Base-by-base conservation (phyloP, 306 rosid species). In the Gleditsia sinensis region DNA sequence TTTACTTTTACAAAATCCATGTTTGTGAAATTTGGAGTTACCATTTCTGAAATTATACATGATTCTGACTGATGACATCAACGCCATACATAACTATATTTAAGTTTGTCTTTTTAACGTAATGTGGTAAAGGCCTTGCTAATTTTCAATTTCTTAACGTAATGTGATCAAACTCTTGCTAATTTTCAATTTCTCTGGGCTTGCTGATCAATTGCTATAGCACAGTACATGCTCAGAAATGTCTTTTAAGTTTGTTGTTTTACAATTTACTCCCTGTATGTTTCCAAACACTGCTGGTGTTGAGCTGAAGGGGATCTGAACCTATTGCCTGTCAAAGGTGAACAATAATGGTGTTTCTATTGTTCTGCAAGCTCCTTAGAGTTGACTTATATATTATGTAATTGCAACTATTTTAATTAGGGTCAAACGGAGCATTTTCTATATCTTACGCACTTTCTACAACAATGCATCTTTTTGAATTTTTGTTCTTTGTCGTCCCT, bases 271-370 rank as follows among this genome's bases (percentile, higher is more conserved):
- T 57, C 16, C n/a, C 34, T 49, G 16, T 32, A 32, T 46, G 39
- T 12, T 42, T 49, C 17, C 12, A 34, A 74, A 16, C 32, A 4
- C 39, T 7, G 36, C 6, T 3, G 12, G 9, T 46, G 39, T 33
- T 30, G 20, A 46, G 61, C 62, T 33, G 51, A 32, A 48, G 9
- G 37, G 34, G 20, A 74, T 43, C 27, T 60, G 46, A 45, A 61
- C 40, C 64, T 19, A 42, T 23, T 43, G 33, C 50, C 6, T 36
- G 9, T 46, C 12, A 30, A 11, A 30, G 72, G 27, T 33, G 62
- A 64, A 40, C 36, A 53, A 10, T 30, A 45, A 40, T 30, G 70
- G 70, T 56, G 69, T 16, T 73, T 36, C 32, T 55, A 55, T 25
- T 45, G 43, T 23, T 64, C 55, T 54, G 49, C 51, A 2, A 53